Conservation (phyloP, 2,329 filamentous ascomycete species). For the Orbilia javanica region DNA sequence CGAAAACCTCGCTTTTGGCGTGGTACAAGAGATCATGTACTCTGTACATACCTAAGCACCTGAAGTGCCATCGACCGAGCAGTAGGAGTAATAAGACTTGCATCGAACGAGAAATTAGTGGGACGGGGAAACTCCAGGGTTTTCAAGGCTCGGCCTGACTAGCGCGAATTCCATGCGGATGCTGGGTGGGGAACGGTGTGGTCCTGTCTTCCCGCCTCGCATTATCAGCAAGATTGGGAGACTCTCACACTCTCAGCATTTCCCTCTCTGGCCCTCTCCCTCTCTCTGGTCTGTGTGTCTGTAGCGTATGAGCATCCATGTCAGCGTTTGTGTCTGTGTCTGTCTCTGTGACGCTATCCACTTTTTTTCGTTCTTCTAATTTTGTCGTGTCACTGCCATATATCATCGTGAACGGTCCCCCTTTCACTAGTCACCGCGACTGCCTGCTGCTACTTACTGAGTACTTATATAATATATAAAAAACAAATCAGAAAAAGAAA, state of each 20-base stretch:
- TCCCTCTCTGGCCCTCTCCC: not conserved
- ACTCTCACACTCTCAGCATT: not conserved
- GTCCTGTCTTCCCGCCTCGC: conserved; percentile 6
- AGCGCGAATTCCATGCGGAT: conserved; percentile 27
- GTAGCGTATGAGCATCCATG: not conserved
- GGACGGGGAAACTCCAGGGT: conserved; percentile 35
- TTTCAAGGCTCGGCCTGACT: conserved; percentile 38
- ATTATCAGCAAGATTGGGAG: too few relatives aligned
- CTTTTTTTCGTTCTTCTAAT: not conserved
- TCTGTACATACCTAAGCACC: too few relatives aligned
- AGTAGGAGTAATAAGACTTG: conserved; percentile 1
- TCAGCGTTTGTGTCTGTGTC: not conserved
- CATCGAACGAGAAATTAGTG: conserved; percentile 35
- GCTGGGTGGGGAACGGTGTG: conserved; percentile 7
- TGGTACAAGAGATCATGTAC: too few relatives aligned
- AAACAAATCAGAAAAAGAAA: not conserved
- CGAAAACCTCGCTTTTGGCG: not conserved
- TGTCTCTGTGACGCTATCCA: conserved; percentile 3
- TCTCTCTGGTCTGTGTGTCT: not conserved
- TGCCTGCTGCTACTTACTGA: too few relatives aligned
- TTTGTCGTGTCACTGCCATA: not conserved
- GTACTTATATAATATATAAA: too few relatives aligned
- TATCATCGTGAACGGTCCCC: not conserved
- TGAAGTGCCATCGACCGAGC: not conserved
- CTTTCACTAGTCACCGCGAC: not conserved